Evolutionary conservation across 2,329 filamentous ascomycete species (phyloP).

Genomic region (Coniochaeta pulveracea): DNA sequence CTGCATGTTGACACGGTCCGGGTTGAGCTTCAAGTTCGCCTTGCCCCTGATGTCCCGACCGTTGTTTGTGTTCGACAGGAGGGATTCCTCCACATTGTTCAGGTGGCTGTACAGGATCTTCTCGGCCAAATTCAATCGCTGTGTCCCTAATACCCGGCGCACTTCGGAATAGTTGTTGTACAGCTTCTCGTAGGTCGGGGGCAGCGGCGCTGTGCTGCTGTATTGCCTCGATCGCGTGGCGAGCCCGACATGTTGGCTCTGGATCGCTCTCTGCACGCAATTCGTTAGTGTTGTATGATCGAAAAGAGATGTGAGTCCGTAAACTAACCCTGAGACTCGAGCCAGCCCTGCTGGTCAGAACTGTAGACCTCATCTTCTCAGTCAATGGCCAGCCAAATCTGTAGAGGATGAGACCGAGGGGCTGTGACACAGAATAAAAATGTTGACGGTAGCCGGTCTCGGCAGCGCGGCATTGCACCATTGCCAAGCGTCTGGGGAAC

Average conservation of each 20-base stretch:
- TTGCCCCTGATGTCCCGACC: conserved; percentile 74
- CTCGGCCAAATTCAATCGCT: conserved; percentile 76
- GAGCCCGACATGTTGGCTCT: conserved; percentile 19
- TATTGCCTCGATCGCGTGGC: conserved; percentile 16
- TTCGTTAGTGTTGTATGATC: conserved; percentile 5
- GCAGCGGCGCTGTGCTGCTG: conserved; percentile 30
- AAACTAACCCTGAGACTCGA: conserved; percentile 31
- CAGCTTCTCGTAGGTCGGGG: conserved; percentile 73
- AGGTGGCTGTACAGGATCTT: conserved; percentile 98
- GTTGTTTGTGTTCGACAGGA: conserved; percentile 73
- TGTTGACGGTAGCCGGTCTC: too few species aligned
- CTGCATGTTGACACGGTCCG: conserved; percentile 97
- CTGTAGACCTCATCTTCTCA: conserved; percentile 35
- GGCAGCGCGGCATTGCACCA: too few species aligned
- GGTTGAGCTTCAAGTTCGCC: conserved; percentile 93
- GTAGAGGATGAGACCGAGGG: too few species aligned
- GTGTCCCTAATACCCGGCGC: conserved; percentile 54
- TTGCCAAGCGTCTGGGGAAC: too few species aligned
- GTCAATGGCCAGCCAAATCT: conserved; percentile 6
- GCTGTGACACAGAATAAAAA: neutral
- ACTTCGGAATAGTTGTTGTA: conserved; percentile 68
- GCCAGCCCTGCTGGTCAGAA: conserved; percentile 36
- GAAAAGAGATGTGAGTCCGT: neutral
- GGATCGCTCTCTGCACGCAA: conserved; percentile 21
- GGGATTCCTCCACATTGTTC: conserved; percentile 77